Evolutionary conservation across 768 basidiomycete genomes (phyloP).

Genomic region (Pluteus cervinus): DNA sequence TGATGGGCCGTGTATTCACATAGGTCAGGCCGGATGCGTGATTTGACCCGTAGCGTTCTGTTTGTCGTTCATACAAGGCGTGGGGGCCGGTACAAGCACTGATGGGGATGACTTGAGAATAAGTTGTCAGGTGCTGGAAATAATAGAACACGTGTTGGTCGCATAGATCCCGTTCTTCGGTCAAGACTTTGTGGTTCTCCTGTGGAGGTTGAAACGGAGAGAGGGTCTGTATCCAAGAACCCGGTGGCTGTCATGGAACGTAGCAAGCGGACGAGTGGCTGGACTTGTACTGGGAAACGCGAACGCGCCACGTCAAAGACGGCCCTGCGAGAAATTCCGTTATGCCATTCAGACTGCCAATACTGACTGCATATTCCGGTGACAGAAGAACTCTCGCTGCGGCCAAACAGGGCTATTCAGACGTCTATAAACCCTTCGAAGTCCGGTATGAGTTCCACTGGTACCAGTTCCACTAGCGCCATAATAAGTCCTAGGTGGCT

Average conservation of each 20-base stretch:
- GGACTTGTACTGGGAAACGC: constrained; percentile 77
- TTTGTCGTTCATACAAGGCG: constrained; percentile 65
- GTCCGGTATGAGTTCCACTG: constrained; percentile 72
- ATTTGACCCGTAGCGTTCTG: constrained; percentile 51
- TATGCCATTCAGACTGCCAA: constrained; percentile 75
- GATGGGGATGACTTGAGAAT: constrained; percentile 66
- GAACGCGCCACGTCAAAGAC: constrained; percentile 79
- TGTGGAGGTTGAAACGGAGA: constrained; percentile 46
- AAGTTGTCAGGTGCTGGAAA: constrained; percentile 64
- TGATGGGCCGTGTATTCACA: constrained; percentile 58
- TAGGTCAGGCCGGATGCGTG: constrained; percentile 52
- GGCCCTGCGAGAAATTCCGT: constrained; percentile 62
- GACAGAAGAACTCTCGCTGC: constrained; percentile 62
- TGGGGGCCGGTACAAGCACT: constrained; percentile 60
- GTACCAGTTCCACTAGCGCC: constrained; percentile 65
- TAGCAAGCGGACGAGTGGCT: constrained; percentile 63
- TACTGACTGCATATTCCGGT: constrained; percentile 72
- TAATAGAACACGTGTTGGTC: constrained; percentile 70
- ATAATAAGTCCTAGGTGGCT: constrained; percentile 63
- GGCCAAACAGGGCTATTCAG: constrained; percentile 76
- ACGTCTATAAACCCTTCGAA: constrained; percentile 67
- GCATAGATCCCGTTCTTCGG: constrained; percentile 52
- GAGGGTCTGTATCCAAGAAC: constrained; percentile 68
- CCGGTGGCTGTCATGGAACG: constrained; percentile 74
- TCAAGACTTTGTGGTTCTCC: constrained; percentile 30